Evolutionary conservation across 495 filamentous ascomycete genomes (phyloP).

Genomic region (Daldinia vernicosa): DNA sequence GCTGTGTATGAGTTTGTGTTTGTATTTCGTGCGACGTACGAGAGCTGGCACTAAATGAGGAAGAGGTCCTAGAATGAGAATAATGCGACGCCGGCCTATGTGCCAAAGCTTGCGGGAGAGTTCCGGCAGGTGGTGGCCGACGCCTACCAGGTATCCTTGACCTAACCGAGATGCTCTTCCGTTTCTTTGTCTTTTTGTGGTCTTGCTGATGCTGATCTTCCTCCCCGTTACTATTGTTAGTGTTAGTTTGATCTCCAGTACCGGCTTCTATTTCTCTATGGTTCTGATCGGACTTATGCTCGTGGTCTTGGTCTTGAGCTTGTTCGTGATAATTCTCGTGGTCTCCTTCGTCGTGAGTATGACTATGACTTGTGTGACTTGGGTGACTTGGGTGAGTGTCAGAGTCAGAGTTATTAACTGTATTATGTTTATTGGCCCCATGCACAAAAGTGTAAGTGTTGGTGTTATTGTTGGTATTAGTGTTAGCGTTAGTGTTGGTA

Average conservation of each 20-base stretch:
- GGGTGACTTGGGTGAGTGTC: too few species aligned
- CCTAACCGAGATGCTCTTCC: conserved; percentile 44
- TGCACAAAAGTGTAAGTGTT: conserved; percentile 35
- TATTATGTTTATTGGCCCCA: conserved; percentile 30
- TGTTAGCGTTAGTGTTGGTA: conserved; percentile 26
- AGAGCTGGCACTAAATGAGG: conserved; percentile 35
- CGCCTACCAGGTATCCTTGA: conserved; percentile 45
- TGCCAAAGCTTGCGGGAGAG: conserved; percentile 30
- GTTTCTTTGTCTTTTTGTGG: conserved; percentile 47
- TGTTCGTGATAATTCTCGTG: conserved; percentile 3
- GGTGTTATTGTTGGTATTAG: conserved; percentile 27
- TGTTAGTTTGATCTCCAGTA: conserved; percentile 9
- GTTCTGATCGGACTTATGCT: not conserved
- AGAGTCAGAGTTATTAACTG: not conserved
- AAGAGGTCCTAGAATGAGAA: conserved; percentile 37
- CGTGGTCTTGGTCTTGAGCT: conserved; percentile 1
- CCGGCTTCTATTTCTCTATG: not conserved
- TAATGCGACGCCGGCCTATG: conserved; percentile 38
- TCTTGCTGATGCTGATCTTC: conserved; percentile 3
- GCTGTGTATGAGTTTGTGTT: conserved; percentile 26
- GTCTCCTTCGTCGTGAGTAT: conserved; percentile 5
- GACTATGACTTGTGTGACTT: not conserved
- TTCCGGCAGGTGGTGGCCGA: conserved; percentile 41
- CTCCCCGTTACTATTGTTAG: conserved; percentile 15
- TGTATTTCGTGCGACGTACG: conserved; percentile 41